Evolutionary conservation across 768 basidiomycete genomes (phyloP).

Genomic region (Trametes elegans): DNA sequence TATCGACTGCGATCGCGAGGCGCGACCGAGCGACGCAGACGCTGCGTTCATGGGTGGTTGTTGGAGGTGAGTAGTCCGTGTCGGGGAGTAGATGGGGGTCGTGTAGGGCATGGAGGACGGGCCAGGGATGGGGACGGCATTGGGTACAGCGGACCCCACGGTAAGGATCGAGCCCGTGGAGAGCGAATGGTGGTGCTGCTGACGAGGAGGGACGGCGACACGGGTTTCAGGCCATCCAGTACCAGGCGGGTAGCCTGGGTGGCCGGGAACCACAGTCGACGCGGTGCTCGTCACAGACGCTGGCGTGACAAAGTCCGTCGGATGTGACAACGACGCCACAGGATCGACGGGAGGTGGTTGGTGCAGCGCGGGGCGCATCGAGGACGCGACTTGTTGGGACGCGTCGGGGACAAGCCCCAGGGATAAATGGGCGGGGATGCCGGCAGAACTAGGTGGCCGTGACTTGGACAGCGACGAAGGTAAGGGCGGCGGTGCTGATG

Average conservation of each 20-base stretch:
- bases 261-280: constrained; percentile 11
- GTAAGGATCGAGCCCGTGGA: constrained; percentile 19
- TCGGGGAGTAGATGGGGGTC: constrained; percentile 22
- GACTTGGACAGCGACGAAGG: constrained; percentile 29
- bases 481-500: constrained; percentile 29
- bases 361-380: constrained; percentile 8
- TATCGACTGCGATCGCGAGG: constrained; percentile 33
- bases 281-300: constrained; percentile 5
- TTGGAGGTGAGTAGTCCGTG: constrained; percentile 26
- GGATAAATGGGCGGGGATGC: constrained; percentile 15
- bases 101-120: constrained; percentile 19
- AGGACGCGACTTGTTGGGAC: constrained; percentile 8
- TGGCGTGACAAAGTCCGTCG: constrained; percentile 5
- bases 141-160: constrained; percentile 13
- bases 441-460: constrained; percentile 27
- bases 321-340: constrained; percentile 8
- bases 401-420: constrained; percentile 22
- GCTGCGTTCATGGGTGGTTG: constrained; percentile 24
- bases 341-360: background rate
- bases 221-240: constrained; percentile 18
- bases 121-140: constrained; percentile 13
- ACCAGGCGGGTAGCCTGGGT: constrained; percentile 10
- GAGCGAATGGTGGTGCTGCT: constrained; percentile 24
- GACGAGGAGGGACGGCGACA: constrained; percentile 6
- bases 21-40: constrained; percentile 23